Conservation (phyloP, 768 basidiomycete species). For the Rhodotorula paludigena region DNA sequence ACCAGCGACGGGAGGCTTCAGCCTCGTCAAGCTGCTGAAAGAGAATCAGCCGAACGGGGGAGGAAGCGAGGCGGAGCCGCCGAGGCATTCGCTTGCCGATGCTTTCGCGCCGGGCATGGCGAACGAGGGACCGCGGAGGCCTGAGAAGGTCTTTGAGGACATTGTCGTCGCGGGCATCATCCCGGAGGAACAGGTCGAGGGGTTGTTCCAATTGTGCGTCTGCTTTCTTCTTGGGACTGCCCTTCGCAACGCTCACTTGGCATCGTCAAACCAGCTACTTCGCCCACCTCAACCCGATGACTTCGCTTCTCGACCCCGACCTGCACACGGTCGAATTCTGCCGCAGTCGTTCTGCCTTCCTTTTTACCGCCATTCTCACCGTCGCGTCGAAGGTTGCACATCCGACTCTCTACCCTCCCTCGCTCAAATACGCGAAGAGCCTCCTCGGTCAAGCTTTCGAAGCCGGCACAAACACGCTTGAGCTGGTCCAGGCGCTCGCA, state of each 20-base stretch:
- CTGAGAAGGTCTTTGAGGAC: conserved; percentile 4
- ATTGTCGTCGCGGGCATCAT: background rate
- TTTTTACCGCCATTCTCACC: conserved; percentile 79
- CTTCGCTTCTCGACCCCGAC: conserved; percentile 81
- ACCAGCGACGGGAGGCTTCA: conserved; percentile 14
- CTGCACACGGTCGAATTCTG: conserved; percentile 75
- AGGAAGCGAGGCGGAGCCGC: background rate
- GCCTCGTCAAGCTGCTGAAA: background rate
- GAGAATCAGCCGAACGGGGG: background rate
- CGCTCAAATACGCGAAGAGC: conserved; percentile 67
- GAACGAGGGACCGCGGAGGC: background rate
- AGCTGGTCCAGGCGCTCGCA: conserved; percentile 82
- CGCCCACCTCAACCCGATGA: conserved; percentile 78
- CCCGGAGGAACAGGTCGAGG: background rate
- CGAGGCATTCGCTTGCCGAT: conserved; percentile 13
- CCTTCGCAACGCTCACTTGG: no score
- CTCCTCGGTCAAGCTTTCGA: conserved; percentile 72
- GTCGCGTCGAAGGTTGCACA: conserved; percentile 79
- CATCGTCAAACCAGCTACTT: conserved; percentile 53
- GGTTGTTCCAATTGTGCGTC: conserved; percentile 13
- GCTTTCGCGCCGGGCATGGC: conserved; percentile 2
- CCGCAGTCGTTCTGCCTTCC: conserved; percentile 70
- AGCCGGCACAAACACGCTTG: conserved; percentile 72
- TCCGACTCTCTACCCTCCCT: conserved; percentile 61
- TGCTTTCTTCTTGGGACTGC: background rate